Base-by-base conservation (phyloP, 331 rosid genomes). In the Spiraea crenata region DNA sequence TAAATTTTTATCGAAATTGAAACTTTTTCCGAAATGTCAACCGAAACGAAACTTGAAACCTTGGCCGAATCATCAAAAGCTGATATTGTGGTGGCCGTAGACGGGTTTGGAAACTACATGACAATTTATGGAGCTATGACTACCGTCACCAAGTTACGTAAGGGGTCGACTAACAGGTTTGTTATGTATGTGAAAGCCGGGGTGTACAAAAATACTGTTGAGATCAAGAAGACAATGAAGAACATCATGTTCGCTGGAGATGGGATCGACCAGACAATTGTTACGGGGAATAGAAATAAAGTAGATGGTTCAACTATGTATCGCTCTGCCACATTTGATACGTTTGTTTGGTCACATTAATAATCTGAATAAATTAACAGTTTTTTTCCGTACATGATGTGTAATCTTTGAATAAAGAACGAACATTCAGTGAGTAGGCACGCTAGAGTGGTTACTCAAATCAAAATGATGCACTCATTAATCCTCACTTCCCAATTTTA, bases 161-260 rank as follows among this genome's bases (percentile, higher is more conserved):
- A 69, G 3, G 59, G 70, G 20, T 74, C 84, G 9, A 49, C 40
- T 1, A 47, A 20, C 7, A 75, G 96, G 57, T 76, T 86, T 17
- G 80, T 89, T n/a, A 76, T 91, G 74, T 74, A 89, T 14, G 87
- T 92, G 41, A 92, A 82, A 73, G 81, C 86, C 6, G 97, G 97
- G 1, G 82, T 87, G 42, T 92, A 92, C 75, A 64, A 35, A 62
- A 96, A 89, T 60, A 85, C 72, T 40, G 72, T 87, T 13, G 84
- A 62, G 68, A 79, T 89, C 16, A 64, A 67, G 58, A 89, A 73
- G 39, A 40, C 62, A 15, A 46, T 72, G 48, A 79, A 58, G 48
- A 89, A 87, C 48, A 5, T 89, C 17, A 87, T 89, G 96, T 81
- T 89, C n/a, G 9, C 84, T 35, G 96, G 97, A 45, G 97, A 91